These are phyloP conservation scores for Phytophthora litchii DNA, from an alignment of 352 stramenopile species.

Conservation along the genomic window DNA sequence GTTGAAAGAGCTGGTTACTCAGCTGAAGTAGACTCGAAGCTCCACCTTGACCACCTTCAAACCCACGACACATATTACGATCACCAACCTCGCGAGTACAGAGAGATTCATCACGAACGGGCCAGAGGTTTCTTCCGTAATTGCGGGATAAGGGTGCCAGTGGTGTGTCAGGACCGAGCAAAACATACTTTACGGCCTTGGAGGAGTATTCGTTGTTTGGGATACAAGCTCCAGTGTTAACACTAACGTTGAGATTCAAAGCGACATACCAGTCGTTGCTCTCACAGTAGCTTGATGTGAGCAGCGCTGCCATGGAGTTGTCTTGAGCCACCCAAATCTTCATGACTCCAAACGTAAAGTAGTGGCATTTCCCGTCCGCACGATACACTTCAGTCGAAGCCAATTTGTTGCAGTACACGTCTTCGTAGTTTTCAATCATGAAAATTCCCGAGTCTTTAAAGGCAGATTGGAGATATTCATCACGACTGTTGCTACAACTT, in stretches of 20 bases:
- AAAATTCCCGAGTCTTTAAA: conserved; percentile 11
- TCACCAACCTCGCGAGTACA: conserved; percentile 3
- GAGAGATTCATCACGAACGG: not conserved
- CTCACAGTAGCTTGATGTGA: conserved; percentile 7
- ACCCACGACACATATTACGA: not conserved
- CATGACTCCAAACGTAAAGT: conserved; percentile 10
- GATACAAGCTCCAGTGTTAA: conserved; percentile 12
- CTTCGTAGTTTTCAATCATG: conserved; percentile 15
- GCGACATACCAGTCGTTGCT: conserved; percentile 10
- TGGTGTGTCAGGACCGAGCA: not conserved
- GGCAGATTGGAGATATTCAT: conserved; percentile 5
- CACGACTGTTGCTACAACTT: conserved; percentile 6
- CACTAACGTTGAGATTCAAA: conserved; percentile 17
- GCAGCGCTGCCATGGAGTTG: conserved; percentile 9
- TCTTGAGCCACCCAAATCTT: conserved; percentile 12
- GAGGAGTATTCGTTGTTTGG: not conserved
- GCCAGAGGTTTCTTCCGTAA: not conserved
- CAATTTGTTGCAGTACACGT: conserved; percentile 7
- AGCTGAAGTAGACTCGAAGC: conserved; percentile 27
- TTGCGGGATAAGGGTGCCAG: not conserved
- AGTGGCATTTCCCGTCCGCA: conserved; percentile 14
- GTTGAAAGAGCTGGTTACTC: conserved; percentile 46
- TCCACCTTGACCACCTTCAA: not conserved
- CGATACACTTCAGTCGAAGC: not conserved
- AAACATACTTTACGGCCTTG: conserved; percentile 13